Percentiles rank a stretch among this genome's conserved stretches.
These are phyloP conservation scores for Cercospora canescens DNA, from an alignment of 2,329 filamentous ascomycete genomes.

Conservation along the genomic window DNA sequence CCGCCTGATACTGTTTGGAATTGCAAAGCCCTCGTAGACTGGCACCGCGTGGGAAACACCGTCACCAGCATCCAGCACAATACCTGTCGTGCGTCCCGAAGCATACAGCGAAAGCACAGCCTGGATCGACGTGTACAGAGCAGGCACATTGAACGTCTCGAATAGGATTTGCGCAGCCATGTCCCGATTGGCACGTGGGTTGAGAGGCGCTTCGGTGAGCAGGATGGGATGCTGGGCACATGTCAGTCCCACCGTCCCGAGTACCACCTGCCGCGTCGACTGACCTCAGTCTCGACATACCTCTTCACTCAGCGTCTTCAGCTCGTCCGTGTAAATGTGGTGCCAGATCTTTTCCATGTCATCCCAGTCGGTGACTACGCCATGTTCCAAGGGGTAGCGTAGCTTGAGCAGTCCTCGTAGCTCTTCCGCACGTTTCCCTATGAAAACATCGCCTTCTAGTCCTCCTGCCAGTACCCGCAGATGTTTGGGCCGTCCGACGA, in stretches of 20 bases:
- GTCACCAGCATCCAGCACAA: slow-evolving; percentile 92
- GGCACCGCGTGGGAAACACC: slow-evolving; percentile 96
- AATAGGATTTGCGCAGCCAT: slow-evolving; percentile 96
- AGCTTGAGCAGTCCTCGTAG: slow-evolving; percentile 93
- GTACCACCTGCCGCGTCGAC: neutral
- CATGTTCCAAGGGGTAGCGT: slow-evolving; percentile 91
- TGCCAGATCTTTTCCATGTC: slow-evolving; percentile 99
- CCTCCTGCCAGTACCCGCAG: slow-evolving; percentile 92
- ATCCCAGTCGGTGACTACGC: slow-evolving; percentile 98
- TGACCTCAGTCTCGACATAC: slow-evolving; percentile 47
- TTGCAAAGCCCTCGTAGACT: slow-evolving; percentile 96
- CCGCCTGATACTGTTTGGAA: slow-evolving; percentile 89
- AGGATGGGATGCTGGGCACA: slow-evolving; percentile 79
- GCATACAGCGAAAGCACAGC: slow-evolving; percentile 95
- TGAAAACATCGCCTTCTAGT: slow-evolving; percentile 94
- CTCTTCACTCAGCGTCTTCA: slow-evolving; percentile 97
- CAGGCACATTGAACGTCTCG: slow-evolving; percentile 97
- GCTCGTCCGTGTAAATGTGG: slow-evolving; percentile 91
- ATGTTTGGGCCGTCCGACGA: slow-evolving; percentile 95
- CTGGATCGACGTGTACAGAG: slow-evolving; percentile 94
- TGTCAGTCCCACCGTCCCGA: slow-evolving; percentile 11
- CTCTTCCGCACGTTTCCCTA: slow-evolving; percentile 88
- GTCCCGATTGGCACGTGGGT: slow-evolving; percentile 93
- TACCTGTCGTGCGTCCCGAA: slow-evolving; percentile 90
- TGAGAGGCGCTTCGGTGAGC: slow-evolving; percentile 91